These are phyloP conservation scores for Meyerozyma smithsonii DNA, from an alignment of 1,139 yeast species.

Conservation along the genomic window DNA sequence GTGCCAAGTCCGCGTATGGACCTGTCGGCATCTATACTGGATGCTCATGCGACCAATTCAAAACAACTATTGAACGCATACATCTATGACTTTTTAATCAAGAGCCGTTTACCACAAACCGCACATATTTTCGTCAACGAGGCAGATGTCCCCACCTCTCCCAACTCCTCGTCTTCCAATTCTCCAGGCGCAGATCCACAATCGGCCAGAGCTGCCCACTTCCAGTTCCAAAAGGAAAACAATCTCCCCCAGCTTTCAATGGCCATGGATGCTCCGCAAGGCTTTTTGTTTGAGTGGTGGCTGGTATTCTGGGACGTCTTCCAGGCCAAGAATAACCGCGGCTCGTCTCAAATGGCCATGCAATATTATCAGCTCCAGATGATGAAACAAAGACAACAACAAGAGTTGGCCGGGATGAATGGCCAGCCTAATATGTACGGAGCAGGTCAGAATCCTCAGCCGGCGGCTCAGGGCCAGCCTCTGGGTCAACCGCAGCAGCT, in stretches of 20 bases:
- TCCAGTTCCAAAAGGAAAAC: constrained; percentile 28
- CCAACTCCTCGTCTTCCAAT: constrained; percentile 4
- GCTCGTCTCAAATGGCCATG: constrained; percentile 58
- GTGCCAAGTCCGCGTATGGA: constrained; percentile 15
- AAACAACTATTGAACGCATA: constrained; percentile 76
- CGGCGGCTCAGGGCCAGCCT: constrained; percentile 9
- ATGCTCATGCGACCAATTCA: constrained; percentile 50
- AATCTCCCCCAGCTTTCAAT: constrained; percentile 48
- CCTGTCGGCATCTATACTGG: constrained; percentile 29
- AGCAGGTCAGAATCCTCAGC: constrained; percentile 4
- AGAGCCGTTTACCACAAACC: constrained; percentile 65
- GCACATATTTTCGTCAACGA: constrained; percentile 72
- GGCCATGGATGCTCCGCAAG: constrained; percentile 78
- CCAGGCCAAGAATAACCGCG: constrained; percentile 65
- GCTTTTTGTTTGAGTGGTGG: constrained; percentile 94
- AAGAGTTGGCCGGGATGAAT: constrained; percentile 41
- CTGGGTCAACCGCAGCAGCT: constrained; percentile 7
- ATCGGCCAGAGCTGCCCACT: constrained; percentile 13
- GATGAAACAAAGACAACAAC: constrained; percentile 60
- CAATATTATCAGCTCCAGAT: constrained; percentile 70
- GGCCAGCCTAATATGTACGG: constrained; percentile 21
- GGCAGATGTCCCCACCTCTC: constrained; percentile 49
- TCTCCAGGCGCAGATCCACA: constrained; percentile 15
- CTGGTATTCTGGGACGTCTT: constrained; percentile 92
- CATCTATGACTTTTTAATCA: constrained; percentile 79